These are phyloP conservation scores for Populus ilicifolia DNA, from an alignment of 345 rosid species.

Conservation along the genomic window DNA sequence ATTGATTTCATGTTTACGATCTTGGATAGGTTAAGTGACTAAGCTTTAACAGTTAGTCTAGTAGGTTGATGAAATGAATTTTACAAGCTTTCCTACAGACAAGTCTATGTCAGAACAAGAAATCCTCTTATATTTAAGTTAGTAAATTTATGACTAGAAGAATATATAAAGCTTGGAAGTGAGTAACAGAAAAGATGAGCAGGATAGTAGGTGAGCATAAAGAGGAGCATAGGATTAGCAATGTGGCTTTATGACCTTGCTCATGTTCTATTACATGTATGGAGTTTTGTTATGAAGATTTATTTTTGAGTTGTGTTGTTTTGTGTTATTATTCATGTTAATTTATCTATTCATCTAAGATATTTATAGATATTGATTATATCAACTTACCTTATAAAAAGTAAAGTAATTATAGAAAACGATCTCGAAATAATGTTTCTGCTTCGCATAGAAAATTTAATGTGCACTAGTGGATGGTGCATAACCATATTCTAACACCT, in stretches of 20 bases:
- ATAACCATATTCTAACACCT: no score
- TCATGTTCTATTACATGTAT: background rate
- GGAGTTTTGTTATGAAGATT: background rate
- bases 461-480: fast-evolving
- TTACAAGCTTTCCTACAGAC: background rate
- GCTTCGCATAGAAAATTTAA: no score
- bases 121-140: no score
- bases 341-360: background rate
- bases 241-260: background rate
- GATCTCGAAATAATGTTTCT: fast-evolving
- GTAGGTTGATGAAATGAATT: background rate
- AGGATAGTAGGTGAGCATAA: fast-evolving
- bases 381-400: background rate
- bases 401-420: background rate
- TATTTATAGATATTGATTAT: background rate
- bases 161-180: background rate
- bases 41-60: background rate
- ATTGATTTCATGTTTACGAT: background rate
- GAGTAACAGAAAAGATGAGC: background rate
- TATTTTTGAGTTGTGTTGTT: background rate
- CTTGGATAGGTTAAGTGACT: background rate
- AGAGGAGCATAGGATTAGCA: no score
- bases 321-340: no score
- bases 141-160: background rate
- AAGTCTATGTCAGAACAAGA: fast-evolving